These are phyloP conservation scores for Auricularia sp. DNA, from an alignment of 768 basidiomycete genomes.

Conservation along the genomic window DNA sequence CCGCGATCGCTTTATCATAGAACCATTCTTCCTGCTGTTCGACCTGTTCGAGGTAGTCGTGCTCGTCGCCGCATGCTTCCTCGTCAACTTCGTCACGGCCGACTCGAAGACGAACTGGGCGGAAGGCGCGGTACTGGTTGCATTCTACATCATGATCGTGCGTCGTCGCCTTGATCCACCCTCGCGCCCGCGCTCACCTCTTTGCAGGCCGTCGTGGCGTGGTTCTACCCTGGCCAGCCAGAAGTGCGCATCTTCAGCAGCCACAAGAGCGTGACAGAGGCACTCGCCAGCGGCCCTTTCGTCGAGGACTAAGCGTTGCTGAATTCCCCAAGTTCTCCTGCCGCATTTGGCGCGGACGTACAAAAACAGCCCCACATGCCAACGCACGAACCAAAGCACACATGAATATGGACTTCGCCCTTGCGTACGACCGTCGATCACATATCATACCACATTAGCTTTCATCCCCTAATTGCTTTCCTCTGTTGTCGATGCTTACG, in stretches of 20 bases:
- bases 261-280: background rate
- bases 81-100: conserved; percentile 73
- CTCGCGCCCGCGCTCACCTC: background rate
- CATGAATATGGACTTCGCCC: too few species aligned
- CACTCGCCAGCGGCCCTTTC: background rate
- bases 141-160: conserved; percentile 61
- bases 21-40: conserved; percentile 56
- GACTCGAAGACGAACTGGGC: conserved; percentile 73
- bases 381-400: background rate
- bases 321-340: too few species aligned
- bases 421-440: too few species aligned
- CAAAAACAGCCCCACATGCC: background rate
- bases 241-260: conserved; percentile 23
- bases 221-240: conserved; percentile 55
- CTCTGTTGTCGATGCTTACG: too few species aligned
- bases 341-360: too few species aligned
- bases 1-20: too few species aligned
- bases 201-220: conserved; percentile 49
- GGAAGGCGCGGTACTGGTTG: conserved; percentile 56
- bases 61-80: conserved; percentile 56
- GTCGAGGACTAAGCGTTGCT: background rate
- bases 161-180: conserved; percentile 11
- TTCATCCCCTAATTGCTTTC: too few species aligned
- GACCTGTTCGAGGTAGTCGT: conserved; percentile 55
- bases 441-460: too few species aligned